Base-by-base conservation (phyloP, 306 rosid genomes). In the Neltuma alba region DNA sequence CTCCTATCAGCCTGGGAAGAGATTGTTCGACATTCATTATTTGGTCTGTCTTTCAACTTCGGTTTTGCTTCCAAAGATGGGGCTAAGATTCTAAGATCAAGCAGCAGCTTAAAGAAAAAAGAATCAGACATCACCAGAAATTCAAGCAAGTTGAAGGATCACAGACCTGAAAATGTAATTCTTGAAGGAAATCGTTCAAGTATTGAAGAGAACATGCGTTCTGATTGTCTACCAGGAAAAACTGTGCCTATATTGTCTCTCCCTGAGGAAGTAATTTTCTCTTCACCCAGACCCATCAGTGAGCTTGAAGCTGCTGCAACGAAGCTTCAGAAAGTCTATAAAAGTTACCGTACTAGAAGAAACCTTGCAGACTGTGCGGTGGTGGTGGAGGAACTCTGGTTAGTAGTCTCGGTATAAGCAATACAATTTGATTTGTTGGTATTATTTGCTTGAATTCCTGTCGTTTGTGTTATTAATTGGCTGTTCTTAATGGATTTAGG, bases 311-410 rank as follows among this genome's bases (percentile, higher is more conserved):
- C 91, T 36, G 98, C 97, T 14, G 98, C 98, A 62, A 87, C 89
- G 23, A 94, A 74, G 78, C 70, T 94, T 76, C 98, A 94, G 65
- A 94, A 94, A 66, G 92, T 89, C 14, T 94, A 94, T 61, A 94
- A 94, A 86, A 89, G 97, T 84, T 92, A 94, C 77, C 89, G 98
- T 21, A 94, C 98, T 0, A 47, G 98, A 75, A 91, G 98, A 75
- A 94, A 92, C 80, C 97, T 94, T 58, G 98, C 98, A 3, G 98
- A 94, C 77, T 94, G 98, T 84, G 98, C 96, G 0, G 98, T 94
- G 33, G 92, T 94, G 18, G 92, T 87, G 55, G 97, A 94, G 76
- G 98, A 94, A 76, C 84, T 94, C 48, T 94, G 97, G 97, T 91
- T 25, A 70, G 87, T 81, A 74, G 85, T 82, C 63, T 30, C 63